Percentiles rank a stretch among this genome's conserved stretches.
Evolutionary conservation across 768 basidiomycete species (phyloP).

Genomic region (Sporobolomyces phaffii): DNA sequence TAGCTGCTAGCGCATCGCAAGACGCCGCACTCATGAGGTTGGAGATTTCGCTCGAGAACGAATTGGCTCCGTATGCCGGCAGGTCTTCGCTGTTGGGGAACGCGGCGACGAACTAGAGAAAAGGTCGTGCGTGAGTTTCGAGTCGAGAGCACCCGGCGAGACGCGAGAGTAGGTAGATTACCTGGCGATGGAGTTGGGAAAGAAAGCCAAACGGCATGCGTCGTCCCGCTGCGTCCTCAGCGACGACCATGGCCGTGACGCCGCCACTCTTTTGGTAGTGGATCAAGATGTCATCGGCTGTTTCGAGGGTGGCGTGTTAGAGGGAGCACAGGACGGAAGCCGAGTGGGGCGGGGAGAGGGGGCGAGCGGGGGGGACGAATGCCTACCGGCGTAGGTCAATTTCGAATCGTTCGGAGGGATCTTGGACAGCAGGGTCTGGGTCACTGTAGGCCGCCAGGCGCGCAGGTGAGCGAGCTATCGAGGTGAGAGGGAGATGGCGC

Average conservation of each 20-base stretch:
- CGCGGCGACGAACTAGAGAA: constrained; percentile 45
- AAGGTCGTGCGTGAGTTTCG: constrained; percentile 42
- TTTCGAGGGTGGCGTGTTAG: neutral
- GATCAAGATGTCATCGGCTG: constrained; percentile 41
- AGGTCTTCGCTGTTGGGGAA: constrained; percentile 45
- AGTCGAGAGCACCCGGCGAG: constrained; percentile 40
- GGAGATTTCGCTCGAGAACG: constrained; percentile 47
- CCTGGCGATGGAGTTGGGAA: constrained; percentile 65
- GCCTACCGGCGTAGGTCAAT: constrained; percentile 49
- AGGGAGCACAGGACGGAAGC: neutral
- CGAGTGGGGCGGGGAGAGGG: neutral
- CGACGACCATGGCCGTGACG: constrained; percentile 84
- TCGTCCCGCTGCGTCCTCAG: constrained; percentile 83
- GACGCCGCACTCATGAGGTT: constrained; percentile 45
- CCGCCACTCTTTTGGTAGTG: constrained; percentile 55
- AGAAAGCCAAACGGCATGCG: constrained; percentile 93
- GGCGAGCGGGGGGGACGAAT: constrained; percentile 53
- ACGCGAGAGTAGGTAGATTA: constrained; percentile 39
- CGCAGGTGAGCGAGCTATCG: neutral
- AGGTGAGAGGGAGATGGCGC: constrained; percentile 39
- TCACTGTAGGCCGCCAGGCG: constrained; percentile 53
- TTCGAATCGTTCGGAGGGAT: constrained; percentile 84
- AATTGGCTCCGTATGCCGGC: constrained; percentile 46
- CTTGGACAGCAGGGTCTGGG: constrained; percentile 76
- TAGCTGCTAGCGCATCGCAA: no score